A percentile compares a stretch with the other conserved stretches of the same genome.
phyloP scores from a whole-genome alignment of 257 asterid species.

The Solanum chilense region DNA sequence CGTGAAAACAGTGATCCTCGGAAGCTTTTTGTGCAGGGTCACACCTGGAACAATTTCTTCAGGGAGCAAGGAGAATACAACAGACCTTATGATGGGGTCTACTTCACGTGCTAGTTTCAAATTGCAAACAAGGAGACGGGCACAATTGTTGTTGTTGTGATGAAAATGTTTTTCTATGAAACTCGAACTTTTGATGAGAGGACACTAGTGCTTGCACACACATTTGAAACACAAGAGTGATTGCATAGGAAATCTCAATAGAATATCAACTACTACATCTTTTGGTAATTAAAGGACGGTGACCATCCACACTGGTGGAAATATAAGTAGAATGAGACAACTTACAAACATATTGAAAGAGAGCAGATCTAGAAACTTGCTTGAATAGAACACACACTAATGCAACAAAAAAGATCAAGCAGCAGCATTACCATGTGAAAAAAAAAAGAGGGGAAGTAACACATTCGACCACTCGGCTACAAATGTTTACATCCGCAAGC shows the following conservation, averaged over 20 bases:
- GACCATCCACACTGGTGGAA: too few species aligned
- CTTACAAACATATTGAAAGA: too few species aligned
- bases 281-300: too few species aligned
- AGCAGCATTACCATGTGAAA: too few species aligned
- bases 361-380: too few species aligned
- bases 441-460: too few species aligned
- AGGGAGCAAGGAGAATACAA: slow-evolving; percentile 3
- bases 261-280: too few species aligned
- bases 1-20: slow-evolving; percentile 1
- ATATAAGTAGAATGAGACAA: too few species aligned
- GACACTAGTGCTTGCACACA: slow-evolving; percentile 22
- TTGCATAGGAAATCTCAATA: rapidly evolving
- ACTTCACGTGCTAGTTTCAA: background rate
- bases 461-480: too few species aligned
- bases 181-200: slow-evolving; percentile 15
- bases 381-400: too few species aligned
- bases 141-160: slow-evolving; percentile 5
- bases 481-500: background rate
- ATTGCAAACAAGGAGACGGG: slow-evolving; percentile 17
- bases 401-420: too few species aligned
- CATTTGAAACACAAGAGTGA: slow-evolving; percentile 2
- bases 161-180: slow-evolving; percentile 13
- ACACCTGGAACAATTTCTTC: background rate
- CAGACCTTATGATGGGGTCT: background rate
- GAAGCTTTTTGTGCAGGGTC: background rate